Conservation (phyloP, 2,329 filamentous ascomycete species). For the Tolypocladium amazonense region DNA sequence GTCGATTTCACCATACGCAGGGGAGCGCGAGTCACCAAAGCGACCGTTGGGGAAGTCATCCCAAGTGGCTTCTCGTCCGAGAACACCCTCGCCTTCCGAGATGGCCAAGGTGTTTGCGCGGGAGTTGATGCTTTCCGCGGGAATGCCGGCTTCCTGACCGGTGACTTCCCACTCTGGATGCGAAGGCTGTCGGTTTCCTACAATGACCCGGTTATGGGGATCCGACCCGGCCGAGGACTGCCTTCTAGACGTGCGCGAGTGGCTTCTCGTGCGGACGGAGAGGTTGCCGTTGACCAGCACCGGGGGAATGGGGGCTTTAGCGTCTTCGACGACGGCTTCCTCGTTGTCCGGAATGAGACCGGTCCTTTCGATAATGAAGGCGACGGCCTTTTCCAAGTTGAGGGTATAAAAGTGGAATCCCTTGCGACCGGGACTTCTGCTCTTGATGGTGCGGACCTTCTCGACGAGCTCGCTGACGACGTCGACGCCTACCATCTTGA, state of each 20-base stretch:
- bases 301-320: slow-evolving; percentile 12
- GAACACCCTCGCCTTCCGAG: slow-evolving; percentile 80
- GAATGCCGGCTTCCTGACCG: slow-evolving; percentile 69
- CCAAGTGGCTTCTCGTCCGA: slow-evolving; percentile 94
- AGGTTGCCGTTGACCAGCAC: slow-evolving; percentile 38
- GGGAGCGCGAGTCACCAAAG: slow-evolving; percentile 87
- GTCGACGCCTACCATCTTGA: slow-evolving; percentile 71
- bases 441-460: slow-evolving; percentile 57
- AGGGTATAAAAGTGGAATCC: slow-evolving; percentile 98
- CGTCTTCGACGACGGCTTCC: slow-evolving; percentile 38
- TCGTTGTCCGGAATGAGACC: slow-evolving; percentile 67
- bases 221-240: slow-evolving; percentile 75
- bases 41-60: slow-evolving; percentile 96
- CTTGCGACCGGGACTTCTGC: slow-evolving; percentile 45
- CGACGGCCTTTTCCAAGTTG: slow-evolving; percentile 91
- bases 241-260: slow-evolving; percentile 40
- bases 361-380: slow-evolving; percentile 80
- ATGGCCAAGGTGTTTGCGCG: slow-evolving; percentile 83
- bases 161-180: slow-evolving; percentile 60
- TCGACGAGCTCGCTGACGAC: slow-evolving; percentile 78
- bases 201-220: slow-evolving; percentile 78
- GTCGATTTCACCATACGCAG: slow-evolving; percentile 92
- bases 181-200: slow-evolving; percentile 51
- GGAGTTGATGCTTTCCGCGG: slow-evolving; percentile 60
- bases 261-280: slow-evolving; percentile 19